These are phyloP conservation scores for Septoria petroselini DNA, from an alignment of 2,329 filamentous ascomycete species.

Conservation along the genomic window DNA sequence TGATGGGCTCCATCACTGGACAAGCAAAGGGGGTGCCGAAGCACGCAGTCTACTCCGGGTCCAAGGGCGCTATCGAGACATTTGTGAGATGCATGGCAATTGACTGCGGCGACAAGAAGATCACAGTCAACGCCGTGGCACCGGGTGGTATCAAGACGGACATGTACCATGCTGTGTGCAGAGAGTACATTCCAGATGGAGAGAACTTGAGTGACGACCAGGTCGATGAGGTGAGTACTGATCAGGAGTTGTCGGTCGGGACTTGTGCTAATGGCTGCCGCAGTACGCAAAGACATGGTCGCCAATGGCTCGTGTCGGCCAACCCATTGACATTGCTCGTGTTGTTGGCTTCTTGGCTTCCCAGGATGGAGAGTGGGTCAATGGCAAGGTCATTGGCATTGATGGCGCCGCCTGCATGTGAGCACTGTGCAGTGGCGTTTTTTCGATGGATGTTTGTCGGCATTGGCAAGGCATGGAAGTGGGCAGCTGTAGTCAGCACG, in stretches of 20 bases:
- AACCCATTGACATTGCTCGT: conserved; percentile 65
- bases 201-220: conserved; percentile 56
- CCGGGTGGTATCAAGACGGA: conserved; percentile 56
- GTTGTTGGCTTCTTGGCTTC: conserved; percentile 60
- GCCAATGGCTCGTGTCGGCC: conserved; percentile 62
- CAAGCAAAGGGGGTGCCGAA: conserved; percentile 56
- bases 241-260: background rate
- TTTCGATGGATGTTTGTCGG: background rate
- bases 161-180: conserved; percentile 62
- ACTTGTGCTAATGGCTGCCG: conserved; percentile 15
- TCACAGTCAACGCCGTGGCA: conserved; percentile 60
- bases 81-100: conserved; percentile 56
- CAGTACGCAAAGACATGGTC: conserved; percentile 63
- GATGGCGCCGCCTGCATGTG: conserved; percentile 44
- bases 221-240: conserved; percentile 50
- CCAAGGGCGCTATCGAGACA: conserved; percentile 55
- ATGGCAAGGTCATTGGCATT: conserved; percentile 54
- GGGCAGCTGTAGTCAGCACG: background rate
- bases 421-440: conserved; percentile 12
- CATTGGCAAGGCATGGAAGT: background rate
- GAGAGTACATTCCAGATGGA: conserved; percentile 60
- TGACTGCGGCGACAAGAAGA: conserved; percentile 54
- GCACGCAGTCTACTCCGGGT: conserved; percentile 54
- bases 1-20: conserved; percentile 56
- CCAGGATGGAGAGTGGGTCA: conserved; percentile 57